A percentile compares a stretch with the other conserved stretches of the same genome.
Evolutionary conservation across 2,329 filamentous ascomycete genomes (phyloP).

Genomic region (Sporothrix dimorphospora): DNA sequence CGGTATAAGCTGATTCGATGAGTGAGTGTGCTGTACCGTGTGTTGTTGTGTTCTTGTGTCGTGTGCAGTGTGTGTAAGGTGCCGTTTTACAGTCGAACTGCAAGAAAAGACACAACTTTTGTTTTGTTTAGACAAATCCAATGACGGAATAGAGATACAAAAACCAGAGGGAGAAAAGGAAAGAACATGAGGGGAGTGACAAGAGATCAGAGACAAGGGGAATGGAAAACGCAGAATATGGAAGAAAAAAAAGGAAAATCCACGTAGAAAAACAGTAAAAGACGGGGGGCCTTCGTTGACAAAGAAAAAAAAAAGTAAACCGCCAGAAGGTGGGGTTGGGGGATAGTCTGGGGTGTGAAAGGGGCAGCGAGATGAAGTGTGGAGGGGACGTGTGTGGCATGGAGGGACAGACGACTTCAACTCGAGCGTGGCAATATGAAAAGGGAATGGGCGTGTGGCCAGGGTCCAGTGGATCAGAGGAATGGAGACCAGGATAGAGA

Average conservation of each 20-base stretch:
- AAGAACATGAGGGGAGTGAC: neutral
- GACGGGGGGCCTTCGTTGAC: neutral
- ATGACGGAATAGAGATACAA: neutral
- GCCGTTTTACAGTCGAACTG: neutral
- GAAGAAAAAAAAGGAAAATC: neutral
- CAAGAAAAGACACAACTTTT: neutral
- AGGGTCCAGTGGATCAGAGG: neutral
- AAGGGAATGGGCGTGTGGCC: neutral
- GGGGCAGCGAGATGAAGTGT: neutral
- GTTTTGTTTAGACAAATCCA: neutral
- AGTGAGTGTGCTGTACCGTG: neutral
- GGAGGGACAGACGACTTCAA: neutral
- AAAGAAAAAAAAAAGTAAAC: neutral
- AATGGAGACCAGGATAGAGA: neutral
- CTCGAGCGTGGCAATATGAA: conserved; percentile 6
- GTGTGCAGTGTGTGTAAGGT: neutral
- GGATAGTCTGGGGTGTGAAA: neutral
- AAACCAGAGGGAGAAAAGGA: neutral
- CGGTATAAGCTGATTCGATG: conserved; percentile 23
- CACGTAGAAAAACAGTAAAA: neutral
- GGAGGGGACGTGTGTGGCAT: conserved; percentile 1
- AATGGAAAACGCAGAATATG: neutral
- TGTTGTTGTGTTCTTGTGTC: neutral
- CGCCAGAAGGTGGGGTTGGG: neutral
- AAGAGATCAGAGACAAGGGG: neutral